Conservation (phyloP, 352 stramenopile genomes). For the Pythium graminicola region DNA sequence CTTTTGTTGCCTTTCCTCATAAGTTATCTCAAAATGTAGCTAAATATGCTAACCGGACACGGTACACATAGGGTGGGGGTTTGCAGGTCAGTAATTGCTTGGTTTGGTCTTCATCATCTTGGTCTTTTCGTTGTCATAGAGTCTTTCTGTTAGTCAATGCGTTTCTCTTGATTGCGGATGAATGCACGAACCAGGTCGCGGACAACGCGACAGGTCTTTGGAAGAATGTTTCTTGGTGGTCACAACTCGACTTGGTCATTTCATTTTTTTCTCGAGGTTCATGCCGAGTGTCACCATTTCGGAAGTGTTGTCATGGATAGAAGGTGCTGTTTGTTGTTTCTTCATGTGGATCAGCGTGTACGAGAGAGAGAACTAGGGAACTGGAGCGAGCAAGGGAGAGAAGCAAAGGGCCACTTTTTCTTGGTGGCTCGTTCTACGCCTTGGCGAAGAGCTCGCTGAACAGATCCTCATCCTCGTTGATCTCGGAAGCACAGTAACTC, state of each 20-base stretch:
- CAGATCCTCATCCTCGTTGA: slow-evolving; percentile 25
- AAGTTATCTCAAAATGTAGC: slow-evolving; percentile 28
- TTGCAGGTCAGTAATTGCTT: slow-evolving; percentile 1
- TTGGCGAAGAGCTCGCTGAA: slow-evolving; percentile 21
- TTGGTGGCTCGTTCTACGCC: slow-evolving; percentile 5
- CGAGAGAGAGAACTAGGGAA: slow-evolving; percentile 2
- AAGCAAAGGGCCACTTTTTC: neutral
- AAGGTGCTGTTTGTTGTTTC: neutral
- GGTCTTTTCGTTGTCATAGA: neutral
- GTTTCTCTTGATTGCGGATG: slow-evolving; percentile 1
- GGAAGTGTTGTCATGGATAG: neutral
- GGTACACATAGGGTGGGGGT: neutral
- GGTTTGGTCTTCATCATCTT: slow-evolving; percentile 3
- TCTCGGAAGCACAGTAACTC: slow-evolving; percentile 26
- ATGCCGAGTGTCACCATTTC: slow-evolving; percentile 1
- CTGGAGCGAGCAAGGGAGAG: neutral
- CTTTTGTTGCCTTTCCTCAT: slow-evolving; percentile 21
- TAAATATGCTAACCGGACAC: slow-evolving; percentile 20
- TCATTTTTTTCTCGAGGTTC: slow-evolving; percentile 1
- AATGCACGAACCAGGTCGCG: slow-evolving; percentile 1
- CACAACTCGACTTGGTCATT: neutral
- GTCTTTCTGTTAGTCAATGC: neutral
- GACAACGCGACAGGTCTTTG: slow-evolving; percentile 10
- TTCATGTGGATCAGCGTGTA: slow-evolving; percentile 8
- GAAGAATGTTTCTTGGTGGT: slow-evolving; percentile 2